Conservation (phyloP, 2,329 filamentous ascomycete species). For the Dactylellina leptospora region DNA sequence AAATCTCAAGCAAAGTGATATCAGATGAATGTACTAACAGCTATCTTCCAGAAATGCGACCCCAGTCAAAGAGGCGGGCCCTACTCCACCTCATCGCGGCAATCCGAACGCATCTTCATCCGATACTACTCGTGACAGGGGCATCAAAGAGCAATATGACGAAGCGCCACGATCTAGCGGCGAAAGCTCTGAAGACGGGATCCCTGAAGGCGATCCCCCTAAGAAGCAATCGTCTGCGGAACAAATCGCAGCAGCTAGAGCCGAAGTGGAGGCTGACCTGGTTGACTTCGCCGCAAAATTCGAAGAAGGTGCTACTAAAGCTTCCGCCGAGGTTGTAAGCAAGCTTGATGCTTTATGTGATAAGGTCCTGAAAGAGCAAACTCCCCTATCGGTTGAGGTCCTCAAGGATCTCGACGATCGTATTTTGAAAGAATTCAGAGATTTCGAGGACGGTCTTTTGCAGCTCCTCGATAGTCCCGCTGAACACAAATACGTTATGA, state of each 20-base stretch:
- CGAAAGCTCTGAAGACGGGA: slow-evolving; percentile 55
- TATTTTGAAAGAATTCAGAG: slow-evolving; percentile 71
- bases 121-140: slow-evolving; percentile 31
- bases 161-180: too few relatives aligned
- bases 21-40: background rate
- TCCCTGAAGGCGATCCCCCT: slow-evolving; percentile 61
- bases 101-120: slow-evolving; percentile 46
- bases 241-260: slow-evolving; percentile 66
- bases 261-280: slow-evolving; percentile 79
- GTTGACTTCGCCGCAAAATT: slow-evolving; percentile 89
- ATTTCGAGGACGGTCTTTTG: slow-evolving; percentile 74
- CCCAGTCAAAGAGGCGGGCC: slow-evolving; percentile 37
- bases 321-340: slow-evolving; percentile 72
- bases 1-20: too few relatives aligned
- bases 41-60: slow-evolving; percentile 25
- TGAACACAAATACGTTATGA: slow-evolving; percentile 38
- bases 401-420: slow-evolving; percentile 69
- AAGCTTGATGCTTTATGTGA: slow-evolving; percentile 68
- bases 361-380: slow-evolving; percentile 52
- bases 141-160: slow-evolving; percentile 44
- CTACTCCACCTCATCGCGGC: slow-evolving; percentile 55
- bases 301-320: slow-evolving; percentile 82
- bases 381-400: slow-evolving; percentile 48
- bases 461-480: slow-evolving; percentile 59
- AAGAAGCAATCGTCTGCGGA: slow-evolving; percentile 60